phyloP scores from a whole-genome alignment of 129 eudicot species.

The Arctium lappa region DNA sequence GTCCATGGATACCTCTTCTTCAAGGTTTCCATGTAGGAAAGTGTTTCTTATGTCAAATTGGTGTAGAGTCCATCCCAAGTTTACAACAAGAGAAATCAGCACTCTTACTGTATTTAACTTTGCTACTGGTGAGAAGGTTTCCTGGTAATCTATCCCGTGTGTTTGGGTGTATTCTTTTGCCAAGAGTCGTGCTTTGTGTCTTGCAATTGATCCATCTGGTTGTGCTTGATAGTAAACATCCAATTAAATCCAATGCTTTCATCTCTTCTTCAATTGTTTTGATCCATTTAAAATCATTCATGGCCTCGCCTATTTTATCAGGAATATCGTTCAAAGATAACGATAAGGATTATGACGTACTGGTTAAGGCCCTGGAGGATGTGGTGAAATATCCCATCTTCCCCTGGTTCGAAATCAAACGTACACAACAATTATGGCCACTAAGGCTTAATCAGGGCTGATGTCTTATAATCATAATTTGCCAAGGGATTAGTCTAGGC shows the following conservation, averaged over 20 bases:
- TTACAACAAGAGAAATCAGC: background rate
- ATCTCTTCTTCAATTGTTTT: background rate
- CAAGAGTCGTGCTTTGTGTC: background rate
- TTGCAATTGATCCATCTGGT: background rate
- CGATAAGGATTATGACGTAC: too few species aligned
- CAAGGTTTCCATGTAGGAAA: too few species aligned
- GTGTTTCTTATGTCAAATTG: too few species aligned
- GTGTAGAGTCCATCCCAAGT: background rate
- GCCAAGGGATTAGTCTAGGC: too few species aligned
- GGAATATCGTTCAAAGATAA: background rate
- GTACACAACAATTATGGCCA: too few species aligned
- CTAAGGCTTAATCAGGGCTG: too few species aligned
- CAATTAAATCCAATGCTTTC: background rate
- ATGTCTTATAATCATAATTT: too few species aligned
- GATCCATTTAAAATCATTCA: background rate
- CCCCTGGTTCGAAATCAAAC: too few species aligned
- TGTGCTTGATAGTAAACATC: background rate
- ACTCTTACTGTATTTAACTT: background rate
- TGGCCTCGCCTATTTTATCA: background rate
- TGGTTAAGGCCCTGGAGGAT: too few species aligned
- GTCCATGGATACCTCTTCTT: too few species aligned
- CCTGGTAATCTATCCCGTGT: background rate
- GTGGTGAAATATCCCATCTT: too few species aligned
- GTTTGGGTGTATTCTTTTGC: background rate
- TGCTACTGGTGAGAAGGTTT: background rate